These are phyloP conservation scores for Penicillium sp. DNA, from an alignment of 2,329 filamentous ascomycete genomes.

Conservation along the genomic window DNA sequence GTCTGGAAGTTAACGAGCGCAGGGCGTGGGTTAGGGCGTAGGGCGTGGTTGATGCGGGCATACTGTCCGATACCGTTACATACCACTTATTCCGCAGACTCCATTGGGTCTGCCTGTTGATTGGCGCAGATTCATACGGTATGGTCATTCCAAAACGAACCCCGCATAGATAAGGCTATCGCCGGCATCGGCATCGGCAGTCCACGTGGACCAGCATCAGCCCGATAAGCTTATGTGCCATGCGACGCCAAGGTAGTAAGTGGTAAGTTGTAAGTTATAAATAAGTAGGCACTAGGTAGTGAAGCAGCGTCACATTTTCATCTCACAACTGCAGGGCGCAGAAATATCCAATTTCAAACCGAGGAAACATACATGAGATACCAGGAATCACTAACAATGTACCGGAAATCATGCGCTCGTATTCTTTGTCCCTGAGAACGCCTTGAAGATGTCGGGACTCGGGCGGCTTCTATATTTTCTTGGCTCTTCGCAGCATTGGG, in stretches of 20 bases:
- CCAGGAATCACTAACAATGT: not conserved
- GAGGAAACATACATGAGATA: too few species aligned
- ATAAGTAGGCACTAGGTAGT: too few species aligned
- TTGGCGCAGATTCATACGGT: conserved; percentile 9
- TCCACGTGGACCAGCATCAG: too few species aligned
- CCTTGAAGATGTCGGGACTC: too few species aligned
- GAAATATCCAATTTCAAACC: too few species aligned
- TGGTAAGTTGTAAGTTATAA: too few species aligned
- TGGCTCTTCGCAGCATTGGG: conserved; percentile 10
- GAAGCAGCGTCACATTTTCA: too few species aligned
- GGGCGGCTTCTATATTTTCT: too few species aligned
- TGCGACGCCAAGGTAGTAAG: too few species aligned
- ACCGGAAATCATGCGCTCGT: too few species aligned
- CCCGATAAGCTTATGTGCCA: conserved; percentile 22
- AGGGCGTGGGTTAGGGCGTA: conserved; percentile 25
- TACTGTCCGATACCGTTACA: conserved; percentile 8
- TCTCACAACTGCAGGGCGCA: too few species aligned
- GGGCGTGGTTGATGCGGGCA: conserved; percentile 4
- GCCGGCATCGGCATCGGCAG: conserved; percentile 40
- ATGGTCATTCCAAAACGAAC: conserved; percentile 15
- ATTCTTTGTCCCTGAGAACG: too few species aligned
- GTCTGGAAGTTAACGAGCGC: not conserved
- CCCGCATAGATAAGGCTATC: conserved; percentile 42
- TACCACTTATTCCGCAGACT: not conserved
- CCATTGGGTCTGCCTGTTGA: not conserved